Conservation (phyloP, 352 stramenopile genomes). For the Aphanomyces astaci region DNA sequence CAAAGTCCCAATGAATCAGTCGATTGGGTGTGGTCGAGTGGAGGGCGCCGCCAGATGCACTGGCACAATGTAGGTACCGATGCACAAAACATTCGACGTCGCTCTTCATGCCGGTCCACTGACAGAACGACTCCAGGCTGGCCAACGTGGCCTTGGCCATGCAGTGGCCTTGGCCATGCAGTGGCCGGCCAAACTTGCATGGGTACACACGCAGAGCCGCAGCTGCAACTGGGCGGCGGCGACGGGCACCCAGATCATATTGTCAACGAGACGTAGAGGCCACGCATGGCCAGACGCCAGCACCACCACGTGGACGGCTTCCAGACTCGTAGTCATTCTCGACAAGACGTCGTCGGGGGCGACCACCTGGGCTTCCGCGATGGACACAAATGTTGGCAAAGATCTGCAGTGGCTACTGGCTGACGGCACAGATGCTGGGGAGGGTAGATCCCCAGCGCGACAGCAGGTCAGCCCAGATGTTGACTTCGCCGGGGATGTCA, state of each 20-base stretch:
- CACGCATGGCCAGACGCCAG: too few species aligned
- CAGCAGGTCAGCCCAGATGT: constrained; percentile 24
- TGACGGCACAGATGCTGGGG: not conserved
- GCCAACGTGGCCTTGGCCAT: not conserved
- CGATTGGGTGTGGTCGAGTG: too few species aligned
- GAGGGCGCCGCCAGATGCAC: too few species aligned
- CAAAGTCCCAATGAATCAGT: constrained; percentile 6
- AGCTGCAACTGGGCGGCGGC: too few species aligned
- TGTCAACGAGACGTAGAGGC: too few species aligned
- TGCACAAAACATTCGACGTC: not conserved
- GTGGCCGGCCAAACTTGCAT: not conserved
- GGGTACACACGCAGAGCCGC: not conserved
- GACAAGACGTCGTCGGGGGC: too few species aligned
- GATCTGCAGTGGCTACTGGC: not conserved
- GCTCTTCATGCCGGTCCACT: not conserved
- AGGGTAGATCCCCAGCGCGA: too few species aligned
- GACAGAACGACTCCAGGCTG: not conserved
- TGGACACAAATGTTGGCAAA: not conserved
- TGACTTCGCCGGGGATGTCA: constrained; percentile 15
- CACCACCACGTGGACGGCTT: too few species aligned
- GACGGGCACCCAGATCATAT: too few species aligned
- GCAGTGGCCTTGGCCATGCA: not conserved
- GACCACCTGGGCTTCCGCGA: too few species aligned
- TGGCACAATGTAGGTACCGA: too few species aligned
- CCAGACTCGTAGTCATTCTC: too few species aligned